These are phyloP conservation scores for Trametes versicolor DNA, from an alignment of 1,284 basidiomycete species.

Conservation along the genomic window DNA sequence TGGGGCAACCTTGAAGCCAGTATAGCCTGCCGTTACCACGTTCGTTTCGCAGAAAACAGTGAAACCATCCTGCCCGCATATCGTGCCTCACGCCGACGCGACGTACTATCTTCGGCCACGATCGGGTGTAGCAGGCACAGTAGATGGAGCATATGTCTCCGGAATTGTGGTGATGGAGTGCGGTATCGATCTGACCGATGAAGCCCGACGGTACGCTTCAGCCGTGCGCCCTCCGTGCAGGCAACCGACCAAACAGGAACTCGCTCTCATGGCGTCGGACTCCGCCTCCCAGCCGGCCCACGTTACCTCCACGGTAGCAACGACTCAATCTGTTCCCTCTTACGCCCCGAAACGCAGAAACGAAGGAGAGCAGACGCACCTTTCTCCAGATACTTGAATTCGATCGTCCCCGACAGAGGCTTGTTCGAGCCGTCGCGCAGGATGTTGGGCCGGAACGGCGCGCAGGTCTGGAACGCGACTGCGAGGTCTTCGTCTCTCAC, in stretches of 20 bases:
- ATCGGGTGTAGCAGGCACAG: background rate
- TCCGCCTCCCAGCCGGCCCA: background rate
- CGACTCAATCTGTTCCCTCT: background rate
- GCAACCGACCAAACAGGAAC: background rate
- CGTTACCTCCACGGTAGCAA: background rate
- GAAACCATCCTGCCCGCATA: background rate
- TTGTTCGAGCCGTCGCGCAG: slow-evolving; percentile 63
- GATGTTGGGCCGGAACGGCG: slow-evolving; percentile 82
- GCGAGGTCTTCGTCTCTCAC: slow-evolving; percentile 81
- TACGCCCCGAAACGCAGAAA: background rate
- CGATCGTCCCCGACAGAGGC: slow-evolving; percentile 72
- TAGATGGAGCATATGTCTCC: background rate
- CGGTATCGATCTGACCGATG: background rate
- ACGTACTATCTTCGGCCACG: background rate
- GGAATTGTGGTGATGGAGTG: background rate
- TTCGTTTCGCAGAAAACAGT: no score
- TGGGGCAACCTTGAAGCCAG: background rate
- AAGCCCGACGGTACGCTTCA: background rate
- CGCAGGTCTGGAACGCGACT: slow-evolving; percentile 71
- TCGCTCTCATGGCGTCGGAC: background rate
- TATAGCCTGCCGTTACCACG: no score
- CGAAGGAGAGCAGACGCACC: slow-evolving; percentile 55
- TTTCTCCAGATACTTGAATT: slow-evolving; percentile 82
- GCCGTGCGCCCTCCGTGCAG: slow-evolving; percentile 1
- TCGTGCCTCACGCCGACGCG: background rate